Conservation (phyloP, 805 yeast species). For the Candida taoyuanica region DNA sequence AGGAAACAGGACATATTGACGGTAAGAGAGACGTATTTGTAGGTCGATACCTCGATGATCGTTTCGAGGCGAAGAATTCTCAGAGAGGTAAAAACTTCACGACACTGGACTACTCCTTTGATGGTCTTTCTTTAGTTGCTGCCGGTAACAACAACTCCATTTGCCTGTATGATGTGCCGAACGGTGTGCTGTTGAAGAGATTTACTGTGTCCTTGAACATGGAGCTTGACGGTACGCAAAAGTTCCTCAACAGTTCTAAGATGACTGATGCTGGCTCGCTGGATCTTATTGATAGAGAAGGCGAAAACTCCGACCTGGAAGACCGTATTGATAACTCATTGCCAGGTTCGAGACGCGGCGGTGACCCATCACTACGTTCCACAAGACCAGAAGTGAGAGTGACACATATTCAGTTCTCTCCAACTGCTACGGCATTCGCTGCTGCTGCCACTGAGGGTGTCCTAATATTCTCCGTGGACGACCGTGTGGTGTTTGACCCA, state of each 20-base stretch:
- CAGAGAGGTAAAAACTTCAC: slow-evolving; percentile 81
- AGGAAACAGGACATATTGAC: slow-evolving; percentile 78
- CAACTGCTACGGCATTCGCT: slow-evolving; percentile 85
- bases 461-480: slow-evolving; percentile 75
- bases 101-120: slow-evolving; percentile 78
- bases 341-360: slow-evolving; percentile 77
- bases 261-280: slow-evolving; percentile 87
- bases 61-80: slow-evolving; percentile 76
- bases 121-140: slow-evolving; percentile 82
- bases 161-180: slow-evolving; percentile 84
- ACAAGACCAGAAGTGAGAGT: slow-evolving; percentile 82
- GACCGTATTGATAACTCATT: slow-evolving; percentile 69
- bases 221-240: slow-evolving; percentile 85
- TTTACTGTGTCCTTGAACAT: slow-evolving; percentile 85
- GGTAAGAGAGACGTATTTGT: slow-evolving; percentile 81
- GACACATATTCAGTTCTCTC: slow-evolving; percentile 74
- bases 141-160: slow-evolving; percentile 92
- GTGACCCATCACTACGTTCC: slow-evolving; percentile 71
- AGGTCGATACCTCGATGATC: slow-evolving; percentile 79
- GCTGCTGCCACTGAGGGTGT: slow-evolving; percentile 96
- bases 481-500: slow-evolving; percentile 78
- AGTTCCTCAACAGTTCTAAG: slow-evolving; percentile 69
- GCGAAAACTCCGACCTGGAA: slow-evolving; percentile 81
- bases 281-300: slow-evolving; percentile 77
- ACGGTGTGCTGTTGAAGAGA: slow-evolving; percentile 78